phyloP scores from a whole-genome alignment of 2,329 filamentous ascomycete species.

The Aulographum hederae region DNA sequence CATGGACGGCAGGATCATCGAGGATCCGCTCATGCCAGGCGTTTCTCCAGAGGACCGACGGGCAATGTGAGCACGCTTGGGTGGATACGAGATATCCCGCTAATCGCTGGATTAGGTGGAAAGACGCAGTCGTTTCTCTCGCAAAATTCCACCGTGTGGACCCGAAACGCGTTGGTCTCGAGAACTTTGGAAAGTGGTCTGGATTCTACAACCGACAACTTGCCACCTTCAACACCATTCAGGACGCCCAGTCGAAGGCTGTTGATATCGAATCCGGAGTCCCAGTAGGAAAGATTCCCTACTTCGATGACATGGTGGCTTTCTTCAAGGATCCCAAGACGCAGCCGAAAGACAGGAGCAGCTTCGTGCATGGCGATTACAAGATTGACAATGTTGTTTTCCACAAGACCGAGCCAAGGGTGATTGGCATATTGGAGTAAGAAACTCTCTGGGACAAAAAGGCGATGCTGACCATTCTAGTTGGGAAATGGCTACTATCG shows the following conservation, averaged over 20 bases:
- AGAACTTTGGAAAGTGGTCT: conserved; percentile 49
- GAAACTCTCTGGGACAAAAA: conserved; percentile 10
- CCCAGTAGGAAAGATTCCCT: conserved; percentile 64
- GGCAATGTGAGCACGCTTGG: conserved; percentile 37
- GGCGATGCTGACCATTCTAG: conserved; percentile 5
- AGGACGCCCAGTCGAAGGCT: conserved; percentile 55
- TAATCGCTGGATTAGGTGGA: conserved; percentile 39
- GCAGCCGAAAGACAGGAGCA: conserved; percentile 61
- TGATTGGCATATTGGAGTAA: conserved; percentile 82
- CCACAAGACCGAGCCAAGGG: conserved; percentile 68
- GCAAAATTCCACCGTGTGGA: conserved; percentile 69
- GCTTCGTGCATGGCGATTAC: conserved; percentile 86
- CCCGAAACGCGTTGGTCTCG: conserved; percentile 47
- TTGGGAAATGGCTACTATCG: conserved; percentile 97
- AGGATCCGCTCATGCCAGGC: conserved; percentile 66
- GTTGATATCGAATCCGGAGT: conserved; percentile 59
- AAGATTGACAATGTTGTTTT: conserved; percentile 57
- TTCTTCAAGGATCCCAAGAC: conserved; percentile 55
- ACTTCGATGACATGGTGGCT: conserved; percentile 59
- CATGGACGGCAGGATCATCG: conserved; percentile 81
- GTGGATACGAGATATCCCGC: not conserved
- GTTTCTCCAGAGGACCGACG: conserved; percentile 49
- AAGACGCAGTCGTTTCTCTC: conserved; percentile 63
- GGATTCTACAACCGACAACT: conserved; percentile 82
- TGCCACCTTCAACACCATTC: conserved; percentile 64